Evolutionary conservation across 2,329 filamentous ascomycete genomes (phyloP).

Genomic region (Fusarium sp.): DNA sequence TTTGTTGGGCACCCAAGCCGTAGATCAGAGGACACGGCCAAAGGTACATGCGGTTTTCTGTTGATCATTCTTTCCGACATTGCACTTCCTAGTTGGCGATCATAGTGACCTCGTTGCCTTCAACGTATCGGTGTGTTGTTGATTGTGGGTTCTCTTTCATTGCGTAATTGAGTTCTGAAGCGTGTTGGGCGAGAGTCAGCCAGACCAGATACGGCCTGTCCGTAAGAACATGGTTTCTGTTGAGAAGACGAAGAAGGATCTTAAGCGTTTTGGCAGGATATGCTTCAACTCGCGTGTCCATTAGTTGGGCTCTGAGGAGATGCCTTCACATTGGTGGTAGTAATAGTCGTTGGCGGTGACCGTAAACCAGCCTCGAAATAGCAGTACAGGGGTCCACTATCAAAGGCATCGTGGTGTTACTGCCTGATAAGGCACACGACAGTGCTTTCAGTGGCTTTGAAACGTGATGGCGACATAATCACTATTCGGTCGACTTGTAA

Average conservation of each 20-base stretch:
- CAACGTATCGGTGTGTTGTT: background rate
- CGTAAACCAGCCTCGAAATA: background rate
- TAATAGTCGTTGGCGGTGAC: slow-evolving; percentile 1
- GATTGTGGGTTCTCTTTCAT: background rate
- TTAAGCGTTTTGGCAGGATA: too few species aligned
- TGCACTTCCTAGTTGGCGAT: background rate
- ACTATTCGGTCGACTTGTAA: background rate
- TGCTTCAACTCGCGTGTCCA: background rate
- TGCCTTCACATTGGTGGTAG: background rate
- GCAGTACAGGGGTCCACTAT: background rate
- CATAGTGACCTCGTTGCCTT: background rate
- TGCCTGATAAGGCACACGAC: slow-evolving; percentile 2
- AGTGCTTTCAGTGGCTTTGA: background rate
- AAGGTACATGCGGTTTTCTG: background rate
- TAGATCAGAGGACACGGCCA: background rate
- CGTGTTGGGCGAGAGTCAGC: background rate
- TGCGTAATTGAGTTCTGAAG: background rate
- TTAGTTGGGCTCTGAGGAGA: background rate
- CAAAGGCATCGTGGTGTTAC: background rate
- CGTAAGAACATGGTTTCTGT: slow-evolving; percentile 7
- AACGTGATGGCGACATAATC: background rate
- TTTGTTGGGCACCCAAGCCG: background rate
- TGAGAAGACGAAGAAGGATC: background rate
- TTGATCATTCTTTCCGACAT: background rate
- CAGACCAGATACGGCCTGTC: background rate